Evolutionary conservation across 495 filamentous ascomycete genomes (phyloP), one percentile per base, ranked within the genome.

Genomic region (Hypoxylon crocopeplum): DNA sequence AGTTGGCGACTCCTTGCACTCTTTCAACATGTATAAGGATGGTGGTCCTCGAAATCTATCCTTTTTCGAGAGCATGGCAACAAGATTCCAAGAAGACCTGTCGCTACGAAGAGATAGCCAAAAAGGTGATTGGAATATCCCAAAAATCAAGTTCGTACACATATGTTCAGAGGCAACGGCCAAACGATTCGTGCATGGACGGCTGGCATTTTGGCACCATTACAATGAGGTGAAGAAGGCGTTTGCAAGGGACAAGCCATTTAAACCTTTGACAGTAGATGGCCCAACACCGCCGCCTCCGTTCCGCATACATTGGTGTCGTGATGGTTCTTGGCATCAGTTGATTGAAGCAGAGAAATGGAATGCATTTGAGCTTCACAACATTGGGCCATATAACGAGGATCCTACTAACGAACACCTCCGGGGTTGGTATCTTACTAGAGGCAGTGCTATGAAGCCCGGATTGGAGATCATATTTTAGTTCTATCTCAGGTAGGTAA

Each of bases 151-250:
- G 29, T 24, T 37, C 20, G 50, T 54, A 3, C 38, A 54, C n/a
- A 19, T 11, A 12, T 54, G 27, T 12, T 13, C 39, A 21, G 50
- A 45, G 15, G 27, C 39, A 12, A 38, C 13, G 12, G 39, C 40
- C 19, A n/a, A 19, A 15, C 50, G 20, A 12, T 29, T 54, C 16
- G 39, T 54, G 11, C 19, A 45, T 17, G 50, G 37, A 13, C 39
- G 50, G 8, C 27, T 25, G 5, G 7, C 5, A n/a, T 54, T 54
- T 30, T 54, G 50, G 49, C 38, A 36, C 19, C n/a, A 44, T 36
- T 53, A 44, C 29, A n/a, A 17, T 25, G 49, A 44, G 3, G 13
- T 53, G 17, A 44, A 32, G 38, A 53, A 44, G 49, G 29, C 19
- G 16, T 44, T 25, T 12, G 37, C 37, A 11, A 42, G 5, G 13